Base-by-base conservation (phyloP, 2,329 filamentous ascomycete species). In the Boeremia exigua region DNA sequence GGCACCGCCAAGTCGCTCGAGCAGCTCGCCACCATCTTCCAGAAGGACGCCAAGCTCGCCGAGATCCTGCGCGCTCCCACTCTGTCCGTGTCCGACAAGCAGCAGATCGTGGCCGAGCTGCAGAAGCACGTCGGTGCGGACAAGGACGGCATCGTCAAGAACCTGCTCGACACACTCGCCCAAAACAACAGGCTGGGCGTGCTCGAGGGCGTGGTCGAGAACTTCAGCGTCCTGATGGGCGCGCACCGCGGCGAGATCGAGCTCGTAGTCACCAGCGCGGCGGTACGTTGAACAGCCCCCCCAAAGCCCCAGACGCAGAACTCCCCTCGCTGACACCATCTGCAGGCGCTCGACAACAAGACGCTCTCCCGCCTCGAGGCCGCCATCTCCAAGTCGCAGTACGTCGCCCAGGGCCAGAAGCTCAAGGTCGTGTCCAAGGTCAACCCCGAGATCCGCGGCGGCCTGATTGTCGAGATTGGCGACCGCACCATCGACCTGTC, bases 401-500 rank as follows among this genome's bases (percentile, higher is more conserved):
- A 92, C 82, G 87, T 93, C 70, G 88, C 89, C 75, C 86, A 90
- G 78, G 93, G 93, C 82, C 93, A 97, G 89, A 98, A 96, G 85
- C 87, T 98, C 80, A 98, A 96, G 89, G 90, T 98, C 72, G 91
- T 92, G 70, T 90, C 96, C 81, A 89, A 92, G 84, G 90, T 98
- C 79, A 95, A 96, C 86, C 86, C 94, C 60, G 94, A 98, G 56
- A 94, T 99, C 75, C 81, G 96, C 66, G 95, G 95, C 67, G 95
- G 95, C 61, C 88, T 99, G 67, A 81, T 99, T 66, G 94, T 99
- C 75, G 94, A 98, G 83, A 90, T 98, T 69, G 94, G 93, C 74
- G 94, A 98, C 85, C 90, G 94, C 76, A 98, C 94, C 78, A 96
- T 99, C 76, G 95, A 99, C 81, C 89, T 97, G 70, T 95, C 90